Evolutionary conservation across 441 rosid species (phyloP).

Genomic region (Populus hybrid): DNA sequence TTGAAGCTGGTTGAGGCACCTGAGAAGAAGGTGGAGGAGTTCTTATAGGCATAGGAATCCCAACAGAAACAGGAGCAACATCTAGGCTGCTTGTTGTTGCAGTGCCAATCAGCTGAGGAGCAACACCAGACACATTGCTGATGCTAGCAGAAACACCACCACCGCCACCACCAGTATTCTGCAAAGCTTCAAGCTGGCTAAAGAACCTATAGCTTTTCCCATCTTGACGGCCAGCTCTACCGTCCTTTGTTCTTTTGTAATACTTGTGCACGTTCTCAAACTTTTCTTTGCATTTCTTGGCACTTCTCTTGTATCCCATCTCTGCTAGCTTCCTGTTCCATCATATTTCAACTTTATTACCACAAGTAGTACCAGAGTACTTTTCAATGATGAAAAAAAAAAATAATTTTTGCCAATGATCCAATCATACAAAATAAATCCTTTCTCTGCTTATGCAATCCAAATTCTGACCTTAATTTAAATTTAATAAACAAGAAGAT

Average conservation of each 20-base stretch:
- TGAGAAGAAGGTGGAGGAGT: slow-evolving; percentile 24
- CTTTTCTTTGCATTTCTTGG: slow-evolving; percentile 73
- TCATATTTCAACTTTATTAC: neutral
- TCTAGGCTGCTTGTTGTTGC: slow-evolving; percentile 23
- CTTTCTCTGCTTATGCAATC: neutral
- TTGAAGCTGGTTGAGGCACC: neutral
- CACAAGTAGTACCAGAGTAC: neutral
- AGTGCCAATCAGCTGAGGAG: neutral
- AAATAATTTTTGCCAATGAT: neutral
- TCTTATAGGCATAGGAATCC: slow-evolving; percentile 40
- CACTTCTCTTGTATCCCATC: slow-evolving; percentile 56
- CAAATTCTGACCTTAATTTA: neutral
- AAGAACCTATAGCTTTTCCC: slow-evolving; percentile 74
- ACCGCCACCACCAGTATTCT: slow-evolving; percentile 10
- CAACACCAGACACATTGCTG: slow-evolving; percentile 9
- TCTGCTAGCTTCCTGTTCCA: slow-evolving; percentile 62
- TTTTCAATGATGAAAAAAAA: neutral
- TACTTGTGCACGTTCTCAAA: slow-evolving; percentile 80
- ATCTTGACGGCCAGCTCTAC: slow-evolving; percentile 73
- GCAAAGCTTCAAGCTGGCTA: slow-evolving; percentile 61
- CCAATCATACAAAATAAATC: neutral
- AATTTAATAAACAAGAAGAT: slow-evolving; percentile 2
- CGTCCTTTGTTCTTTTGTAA: slow-evolving; percentile 68
- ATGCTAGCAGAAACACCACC: neutral
- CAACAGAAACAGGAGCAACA: slow-evolving; percentile 60